Percentiles rank a stretch among this genome's conserved stretches.
Evolutionary conservation across 768 basidiomycete species (phyloP).

Genomic region (Rhizopogon vinicolor): DNA sequence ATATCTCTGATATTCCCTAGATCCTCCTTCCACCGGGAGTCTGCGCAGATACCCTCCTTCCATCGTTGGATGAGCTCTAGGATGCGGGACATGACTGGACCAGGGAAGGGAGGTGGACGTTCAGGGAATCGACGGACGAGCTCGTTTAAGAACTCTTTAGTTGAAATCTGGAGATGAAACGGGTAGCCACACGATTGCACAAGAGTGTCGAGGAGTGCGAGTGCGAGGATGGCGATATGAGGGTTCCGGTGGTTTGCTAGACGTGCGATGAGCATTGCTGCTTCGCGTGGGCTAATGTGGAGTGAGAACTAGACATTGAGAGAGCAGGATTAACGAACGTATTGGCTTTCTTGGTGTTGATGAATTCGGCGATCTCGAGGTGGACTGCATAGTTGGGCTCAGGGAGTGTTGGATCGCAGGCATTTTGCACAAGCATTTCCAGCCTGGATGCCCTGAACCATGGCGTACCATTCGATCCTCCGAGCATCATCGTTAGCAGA

Average conservation of each 20-base stretch:
- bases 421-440: constrained; percentile 71
- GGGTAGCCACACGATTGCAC: constrained; percentile 96
- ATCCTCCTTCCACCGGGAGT: constrained; percentile 93
- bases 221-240: constrained; percentile 82
- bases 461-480: constrained; percentile 41
- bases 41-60: constrained; percentile 90
- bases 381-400: constrained; percentile 92
- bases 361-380: constrained; percentile 89
- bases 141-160: constrained; percentile 98
- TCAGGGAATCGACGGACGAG: constrained; percentile 97
- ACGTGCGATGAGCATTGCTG: constrained; percentile 77
- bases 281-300: constrained; percentile 75
- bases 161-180: constrained; percentile 93
- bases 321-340: constrained; percentile 49
- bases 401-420: constrained; percentile 80
- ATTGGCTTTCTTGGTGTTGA: constrained; percentile 96
- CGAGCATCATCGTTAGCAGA: constrained; percentile 34
- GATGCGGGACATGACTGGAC: constrained; percentile 92
- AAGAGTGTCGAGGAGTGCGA: constrained; percentile 85
- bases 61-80: constrained; percentile 89
- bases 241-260: constrained; percentile 91
- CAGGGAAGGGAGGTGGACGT: constrained; percentile 91
- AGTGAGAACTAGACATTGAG: background rate
- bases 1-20: constrained; percentile 96
- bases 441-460: constrained; percentile 59